A percentile compares a stretch with the other conserved stretches of the same genome.
Conservation (phyloP, 306 rosid species). For the Dryas octopetala region DNA sequence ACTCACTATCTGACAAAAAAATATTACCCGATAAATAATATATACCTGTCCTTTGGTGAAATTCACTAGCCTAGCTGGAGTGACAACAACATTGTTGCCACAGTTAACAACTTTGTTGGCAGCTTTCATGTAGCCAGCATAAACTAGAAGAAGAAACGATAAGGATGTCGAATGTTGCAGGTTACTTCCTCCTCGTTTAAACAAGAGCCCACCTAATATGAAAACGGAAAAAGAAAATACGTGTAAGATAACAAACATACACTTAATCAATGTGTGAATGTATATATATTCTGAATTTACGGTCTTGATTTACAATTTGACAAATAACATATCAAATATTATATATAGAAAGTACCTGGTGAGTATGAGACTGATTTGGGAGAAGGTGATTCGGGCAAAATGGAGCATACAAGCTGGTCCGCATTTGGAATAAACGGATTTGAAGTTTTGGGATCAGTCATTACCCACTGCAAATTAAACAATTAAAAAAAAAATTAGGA, state of each 20-base stretch:
- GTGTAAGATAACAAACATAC: too few species aligned
- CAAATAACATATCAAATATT: too few species aligned
- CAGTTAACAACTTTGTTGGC: conserved; percentile 20
- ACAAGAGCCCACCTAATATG: conserved; percentile 42
- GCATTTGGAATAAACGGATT: conserved; percentile 34
- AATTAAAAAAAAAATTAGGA: background rate
- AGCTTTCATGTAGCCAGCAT: conserved; percentile 28
- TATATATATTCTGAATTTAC: too few species aligned
- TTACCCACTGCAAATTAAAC: conserved; percentile 32
- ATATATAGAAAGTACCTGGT: conserved; percentile 29
- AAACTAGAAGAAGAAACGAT: conserved; percentile 46
- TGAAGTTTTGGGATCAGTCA: conserved; percentile 21
- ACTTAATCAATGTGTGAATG: too few species aligned
- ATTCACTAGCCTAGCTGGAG: conserved; percentile 23
- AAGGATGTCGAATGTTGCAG: conserved; percentile 36
- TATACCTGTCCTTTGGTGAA: conserved; percentile 26
- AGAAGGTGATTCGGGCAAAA: conserved; percentile 39
- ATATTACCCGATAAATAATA: background rate
- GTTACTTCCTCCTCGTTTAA: conserved; percentile 37
- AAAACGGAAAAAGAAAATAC: background rate
- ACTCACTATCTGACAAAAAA: too few species aligned
- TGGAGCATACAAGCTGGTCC: conserved; percentile 40
- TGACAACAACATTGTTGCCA: conserved; percentile 5
- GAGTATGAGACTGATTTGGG: conserved; percentile 32
- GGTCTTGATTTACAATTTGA: too few species aligned